Evolutionary conservation across 164 flowering plant species (phyloP).

Genomic region (Annona cherimola): DNA sequence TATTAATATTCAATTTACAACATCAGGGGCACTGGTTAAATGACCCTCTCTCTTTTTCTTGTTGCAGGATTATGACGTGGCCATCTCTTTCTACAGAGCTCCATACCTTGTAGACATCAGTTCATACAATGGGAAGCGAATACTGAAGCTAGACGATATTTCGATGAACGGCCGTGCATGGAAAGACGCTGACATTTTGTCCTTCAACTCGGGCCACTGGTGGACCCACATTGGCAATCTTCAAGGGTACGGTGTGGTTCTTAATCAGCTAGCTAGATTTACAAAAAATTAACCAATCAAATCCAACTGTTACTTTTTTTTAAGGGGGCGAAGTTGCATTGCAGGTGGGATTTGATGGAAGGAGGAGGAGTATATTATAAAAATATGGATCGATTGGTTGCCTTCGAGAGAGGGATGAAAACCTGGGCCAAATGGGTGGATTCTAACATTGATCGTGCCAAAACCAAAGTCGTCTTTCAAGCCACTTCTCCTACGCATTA

Average conservation of each 20-base stretch:
- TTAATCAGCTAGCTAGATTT: too few species aligned
- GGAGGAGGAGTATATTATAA: constrained; percentile 44
- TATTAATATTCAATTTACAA: background rate
- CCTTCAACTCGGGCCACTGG: constrained; percentile 78
- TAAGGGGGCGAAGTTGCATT: background rate
- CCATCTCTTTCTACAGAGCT: constrained; percentile 27
- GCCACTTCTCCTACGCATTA: constrained; percentile 84
- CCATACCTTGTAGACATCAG: constrained; percentile 52
- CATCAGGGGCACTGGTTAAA: background rate
- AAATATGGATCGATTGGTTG: constrained; percentile 75
- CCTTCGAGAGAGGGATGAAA: constrained; percentile 57
- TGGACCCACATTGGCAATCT: constrained; percentile 49
- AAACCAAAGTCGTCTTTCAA: constrained; percentile 66
- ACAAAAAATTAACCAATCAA: background rate
- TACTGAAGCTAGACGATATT: constrained; percentile 51
- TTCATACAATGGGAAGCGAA: constrained; percentile 19
- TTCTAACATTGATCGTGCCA: constrained; percentile 42
- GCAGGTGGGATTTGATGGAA: constrained; percentile 87
- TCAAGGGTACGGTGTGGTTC: constrained; percentile 44
- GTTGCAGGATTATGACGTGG: constrained; percentile 33
- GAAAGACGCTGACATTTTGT: constrained; percentile 46
- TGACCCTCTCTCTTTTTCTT: background rate
- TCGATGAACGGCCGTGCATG: constrained; percentile 32
- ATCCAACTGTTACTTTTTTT: background rate
- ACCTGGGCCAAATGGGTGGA: constrained; percentile 93